Conservation (phyloP, 1,284 basidiomycete species). For the Macrocybe sp. region DNA sequence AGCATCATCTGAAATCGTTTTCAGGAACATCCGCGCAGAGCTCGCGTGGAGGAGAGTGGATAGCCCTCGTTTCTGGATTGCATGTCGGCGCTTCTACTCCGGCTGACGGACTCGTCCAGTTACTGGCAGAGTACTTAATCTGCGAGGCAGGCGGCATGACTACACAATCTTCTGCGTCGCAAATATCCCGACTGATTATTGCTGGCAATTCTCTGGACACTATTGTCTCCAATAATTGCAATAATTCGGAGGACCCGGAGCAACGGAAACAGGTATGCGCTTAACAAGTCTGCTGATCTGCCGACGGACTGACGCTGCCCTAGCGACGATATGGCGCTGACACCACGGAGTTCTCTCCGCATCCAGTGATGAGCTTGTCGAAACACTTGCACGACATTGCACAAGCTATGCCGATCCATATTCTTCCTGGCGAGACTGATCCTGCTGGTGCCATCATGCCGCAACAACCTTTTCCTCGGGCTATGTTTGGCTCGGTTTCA, state of each 20-base stretch:
- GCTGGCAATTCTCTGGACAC: constrained; percentile 81
- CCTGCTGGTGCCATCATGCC: constrained; percentile 88
- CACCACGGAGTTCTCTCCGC: constrained; percentile 58
- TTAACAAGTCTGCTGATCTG: background rate
- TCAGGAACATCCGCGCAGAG: background rate
- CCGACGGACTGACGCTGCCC: background rate
- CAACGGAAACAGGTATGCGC: constrained; percentile 55
- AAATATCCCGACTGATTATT: constrained; percentile 79
- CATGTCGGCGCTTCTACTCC: constrained; percentile 57
- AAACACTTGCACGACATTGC: constrained; percentile 71
- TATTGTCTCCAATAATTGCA: constrained; percentile 23
- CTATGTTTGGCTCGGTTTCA: constrained; percentile 80
- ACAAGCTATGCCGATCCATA: constrained; percentile 70
- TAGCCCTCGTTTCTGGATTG: constrained; percentile 84
- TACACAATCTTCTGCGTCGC: constrained; percentile 62
- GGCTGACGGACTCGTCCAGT: constrained; percentile 71
- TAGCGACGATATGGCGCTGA: constrained; percentile 61
- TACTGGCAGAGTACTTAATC: constrained; percentile 84
- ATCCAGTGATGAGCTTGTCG: constrained; percentile 72
- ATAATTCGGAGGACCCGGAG: constrained; percentile 37
- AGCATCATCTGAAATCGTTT: too few relatives aligned
- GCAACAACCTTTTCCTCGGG: constrained; percentile 89
- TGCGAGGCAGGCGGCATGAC: constrained; percentile 75
- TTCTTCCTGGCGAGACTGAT: constrained; percentile 84
- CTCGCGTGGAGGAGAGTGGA: constrained; percentile 58